A percentile compares a stretch with the other conserved stretches of the same genome.
Evolutionary conservation across 495 filamentous ascomycete genomes (phyloP).

Genomic region (Neurospora sp.): DNA sequence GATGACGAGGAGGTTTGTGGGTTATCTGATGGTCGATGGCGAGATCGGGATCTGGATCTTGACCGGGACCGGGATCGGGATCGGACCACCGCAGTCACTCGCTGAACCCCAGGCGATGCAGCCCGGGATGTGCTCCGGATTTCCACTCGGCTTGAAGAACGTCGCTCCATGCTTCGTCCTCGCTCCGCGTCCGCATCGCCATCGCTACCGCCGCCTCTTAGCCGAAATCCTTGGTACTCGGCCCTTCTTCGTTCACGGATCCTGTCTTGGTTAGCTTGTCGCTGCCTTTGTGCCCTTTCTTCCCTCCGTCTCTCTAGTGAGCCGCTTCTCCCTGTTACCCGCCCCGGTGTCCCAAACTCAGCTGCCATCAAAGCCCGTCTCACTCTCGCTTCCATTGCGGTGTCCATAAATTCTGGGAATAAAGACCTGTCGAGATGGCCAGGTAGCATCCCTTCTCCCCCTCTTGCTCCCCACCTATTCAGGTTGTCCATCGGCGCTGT

Average conservation of each 20-base stretch:
- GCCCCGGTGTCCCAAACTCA: not conserved
- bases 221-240: not conserved
- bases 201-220: not conserved
- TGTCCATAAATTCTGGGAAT: not conserved
- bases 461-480: not conserved
- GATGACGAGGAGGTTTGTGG: not conserved
- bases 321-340: not conserved
- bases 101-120: not conserved
- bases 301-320: not conserved
- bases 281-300: not conserved
- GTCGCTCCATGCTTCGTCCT: not conserved
- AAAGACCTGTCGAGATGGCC: not conserved
- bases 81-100: not conserved
- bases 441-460: not conserved
- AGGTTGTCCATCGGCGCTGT: not conserved
- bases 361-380: not conserved
- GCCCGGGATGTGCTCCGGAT: not conserved
- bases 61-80: not conserved
- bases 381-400: not conserved
- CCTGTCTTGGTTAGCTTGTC: not conserved
- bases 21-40: not conserved
- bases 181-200: not conserved
- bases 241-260: not conserved
- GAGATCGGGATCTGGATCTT: not conserved
- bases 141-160: not conserved